Percentiles rank a stretch among this genome's conserved stretches.
Conservation (phyloP, 2,329 filamentous ascomycete species). For the Raffaelea ambrosiae region DNA sequence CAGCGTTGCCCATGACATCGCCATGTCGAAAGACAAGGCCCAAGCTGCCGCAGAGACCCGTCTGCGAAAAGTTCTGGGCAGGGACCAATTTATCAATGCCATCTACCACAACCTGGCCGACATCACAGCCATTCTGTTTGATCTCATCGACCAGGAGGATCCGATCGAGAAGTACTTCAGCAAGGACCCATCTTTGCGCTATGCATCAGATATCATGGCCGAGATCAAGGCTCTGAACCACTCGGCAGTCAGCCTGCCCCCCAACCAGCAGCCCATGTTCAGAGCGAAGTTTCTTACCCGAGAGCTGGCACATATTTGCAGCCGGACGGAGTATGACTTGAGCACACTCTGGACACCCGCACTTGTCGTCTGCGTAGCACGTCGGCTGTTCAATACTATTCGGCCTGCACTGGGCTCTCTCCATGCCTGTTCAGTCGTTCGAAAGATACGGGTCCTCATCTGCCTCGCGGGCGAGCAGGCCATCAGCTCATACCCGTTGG, state of each 20-base stretch:
- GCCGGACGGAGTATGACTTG: conserved; percentile 57
- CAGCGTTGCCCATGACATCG: conserved; percentile 68
- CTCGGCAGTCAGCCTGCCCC: conserved; percentile 57
- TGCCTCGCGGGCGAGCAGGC: conserved; percentile 66
- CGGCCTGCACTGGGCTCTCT: conserved; percentile 77
- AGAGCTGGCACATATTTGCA: conserved; percentile 71
- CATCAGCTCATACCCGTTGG: conserved; percentile 71
- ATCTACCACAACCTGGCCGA: conserved; percentile 65
- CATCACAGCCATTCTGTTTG: conserved; percentile 68
- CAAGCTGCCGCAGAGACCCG: conserved; percentile 52
- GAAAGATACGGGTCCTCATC: conserved; percentile 76
- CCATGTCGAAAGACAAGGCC: conserved; percentile 28
- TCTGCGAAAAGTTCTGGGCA: conserved; percentile 61
- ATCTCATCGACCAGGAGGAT: conserved; percentile 69
- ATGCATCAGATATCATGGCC: conserved; percentile 55
- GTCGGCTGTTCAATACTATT: conserved; percentile 72
- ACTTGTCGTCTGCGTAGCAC: conserved; percentile 63
- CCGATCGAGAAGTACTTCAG: conserved; percentile 59
- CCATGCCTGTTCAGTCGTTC: conserved; percentile 76
- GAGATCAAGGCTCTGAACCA: conserved; percentile 62
- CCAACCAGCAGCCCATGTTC: conserved; percentile 82
- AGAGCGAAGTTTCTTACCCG: conserved; percentile 66
- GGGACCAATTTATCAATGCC: conserved; percentile 52
- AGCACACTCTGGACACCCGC: conserved; percentile 66
- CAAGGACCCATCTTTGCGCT: conserved; percentile 47